A percentile compares a stretch with the other conserved stretches of the same genome.
Conservation (phyloP, 345 rosid species). For the Limnanthes douglasii region DNA sequence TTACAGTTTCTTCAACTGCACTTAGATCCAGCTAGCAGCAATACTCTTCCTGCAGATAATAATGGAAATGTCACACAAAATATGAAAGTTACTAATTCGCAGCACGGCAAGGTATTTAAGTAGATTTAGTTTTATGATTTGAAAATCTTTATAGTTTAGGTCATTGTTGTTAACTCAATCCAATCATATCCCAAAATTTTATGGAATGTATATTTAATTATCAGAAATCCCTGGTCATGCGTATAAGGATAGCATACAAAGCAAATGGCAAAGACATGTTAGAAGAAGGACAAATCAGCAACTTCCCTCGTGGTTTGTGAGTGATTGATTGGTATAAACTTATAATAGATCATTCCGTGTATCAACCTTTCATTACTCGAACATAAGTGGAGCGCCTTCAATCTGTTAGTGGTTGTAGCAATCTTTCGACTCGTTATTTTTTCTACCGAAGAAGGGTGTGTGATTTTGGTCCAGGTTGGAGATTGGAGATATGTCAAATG, state of each 20-base stretch:
- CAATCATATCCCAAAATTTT: no score
- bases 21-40: constrained; percentile 80
- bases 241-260: constrained; percentile 78
- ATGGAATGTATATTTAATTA: no score
- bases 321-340: constrained; percentile 6
- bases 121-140: no score
- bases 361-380: constrained; percentile 4
- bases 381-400: constrained; percentile 9
- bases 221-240: constrained; percentile 89
- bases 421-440: constrained; percentile 11
- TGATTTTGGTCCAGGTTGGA: no score
- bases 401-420: constrained; percentile 18
- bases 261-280: constrained; percentile 49
- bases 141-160: no score
- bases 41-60: constrained; percentile 47
- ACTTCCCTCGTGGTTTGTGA: constrained; percentile 73
- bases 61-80: constrained; percentile 46
- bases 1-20: constrained; percentile 87
- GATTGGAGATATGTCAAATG: no score
- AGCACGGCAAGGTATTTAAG: constrained; percentile 84
- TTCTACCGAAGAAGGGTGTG: constrained; percentile 9
- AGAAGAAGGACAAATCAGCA: constrained; percentile 90
- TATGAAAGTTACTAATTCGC: constrained; percentile 72
- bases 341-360: constrained; percentile 4
- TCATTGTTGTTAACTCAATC: no score